Conservation (phyloP, 2,329 filamentous ascomycete genomes). For the Leptosphaerulina australis region DNA sequence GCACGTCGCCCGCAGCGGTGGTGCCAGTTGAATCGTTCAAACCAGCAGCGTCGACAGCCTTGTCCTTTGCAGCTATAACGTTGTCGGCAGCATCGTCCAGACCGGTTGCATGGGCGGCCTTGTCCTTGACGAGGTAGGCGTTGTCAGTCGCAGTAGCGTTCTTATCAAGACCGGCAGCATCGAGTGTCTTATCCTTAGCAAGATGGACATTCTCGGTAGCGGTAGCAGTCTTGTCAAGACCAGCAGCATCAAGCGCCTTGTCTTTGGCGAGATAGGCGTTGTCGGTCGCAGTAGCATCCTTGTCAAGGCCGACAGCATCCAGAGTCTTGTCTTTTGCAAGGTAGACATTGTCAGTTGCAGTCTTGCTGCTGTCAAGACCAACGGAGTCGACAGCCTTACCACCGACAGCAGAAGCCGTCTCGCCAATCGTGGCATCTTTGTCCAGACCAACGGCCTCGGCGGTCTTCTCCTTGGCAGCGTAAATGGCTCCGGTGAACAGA, state of each 20-base stretch:
- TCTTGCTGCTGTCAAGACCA: slow-evolving; percentile 49
- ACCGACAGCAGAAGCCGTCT: slow-evolving; percentile 27
- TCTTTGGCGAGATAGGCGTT: slow-evolving; percentile 38
- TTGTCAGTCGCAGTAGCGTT: slow-evolving; percentile 48
- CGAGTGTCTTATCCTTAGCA: slow-evolving; percentile 5
- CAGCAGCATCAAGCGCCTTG: slow-evolving; percentile 11
- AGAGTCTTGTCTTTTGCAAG: slow-evolving; percentile 73
- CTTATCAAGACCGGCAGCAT: slow-evolving; percentile 43
- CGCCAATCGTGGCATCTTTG: slow-evolving; percentile 47
- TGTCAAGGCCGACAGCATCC: slow-evolving; percentile 63
- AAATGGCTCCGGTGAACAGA: slow-evolving; percentile 42
- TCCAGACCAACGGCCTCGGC: slow-evolving; percentile 48
- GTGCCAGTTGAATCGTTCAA: slow-evolving; percentile 25
- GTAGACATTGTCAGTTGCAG: slow-evolving; percentile 50
- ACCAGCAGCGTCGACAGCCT: slow-evolving; percentile 47
- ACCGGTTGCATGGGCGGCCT: slow-evolving; percentile 42
- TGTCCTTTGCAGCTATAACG: slow-evolving; percentile 33
- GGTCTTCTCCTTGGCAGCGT: slow-evolving; percentile 42
- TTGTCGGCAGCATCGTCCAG: slow-evolving; percentile 48
- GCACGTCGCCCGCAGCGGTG: slow-evolving; percentile 48
- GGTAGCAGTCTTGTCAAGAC: slow-evolving; percentile 49
- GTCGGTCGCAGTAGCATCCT: slow-evolving; percentile 64
- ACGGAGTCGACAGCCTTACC: slow-evolving; percentile 43
- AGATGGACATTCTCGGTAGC: slow-evolving; percentile 47
- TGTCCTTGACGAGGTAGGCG: slow-evolving; percentile 37